Conservation (phyloP, 306 rosid genomes). For the Alnus glutinosa region DNA sequence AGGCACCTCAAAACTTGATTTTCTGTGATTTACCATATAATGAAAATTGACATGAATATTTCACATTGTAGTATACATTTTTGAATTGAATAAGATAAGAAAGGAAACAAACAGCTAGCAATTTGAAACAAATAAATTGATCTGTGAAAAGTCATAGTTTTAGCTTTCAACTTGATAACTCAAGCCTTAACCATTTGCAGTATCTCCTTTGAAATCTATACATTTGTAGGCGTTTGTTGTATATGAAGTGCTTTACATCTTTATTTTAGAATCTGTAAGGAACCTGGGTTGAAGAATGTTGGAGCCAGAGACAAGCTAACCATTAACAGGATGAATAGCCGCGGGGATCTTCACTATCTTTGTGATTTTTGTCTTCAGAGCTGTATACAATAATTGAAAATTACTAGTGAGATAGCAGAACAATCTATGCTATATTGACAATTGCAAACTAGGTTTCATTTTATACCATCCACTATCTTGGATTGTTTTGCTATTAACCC, state of each 20-base stretch:
- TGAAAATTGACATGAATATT: neutral
- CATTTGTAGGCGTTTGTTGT: neutral
- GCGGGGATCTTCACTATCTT: conserved; percentile 21
- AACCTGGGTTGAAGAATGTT: conserved; percentile 14
- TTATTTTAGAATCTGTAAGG: conserved; percentile 1
- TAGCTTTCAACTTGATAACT: neutral
- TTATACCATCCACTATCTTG: conserved; percentile 43
- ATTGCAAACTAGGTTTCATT: conserved; percentile 19
- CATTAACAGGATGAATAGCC: conserved; percentile 44
- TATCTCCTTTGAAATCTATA: neutral
- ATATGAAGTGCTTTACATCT: neutral
- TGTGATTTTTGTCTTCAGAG: conserved; percentile 30
- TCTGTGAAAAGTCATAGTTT: neutral
- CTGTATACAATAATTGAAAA: conserved; percentile 45
- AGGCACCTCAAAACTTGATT: neutral
- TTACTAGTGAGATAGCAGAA: conserved; percentile 25
- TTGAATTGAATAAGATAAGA: neutral
- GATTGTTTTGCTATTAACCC: conserved; percentile 13
- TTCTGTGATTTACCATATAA: neutral
- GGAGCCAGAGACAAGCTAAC: conserved; percentile 15
- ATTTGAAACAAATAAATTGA: neutral
- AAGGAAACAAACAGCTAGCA: neutral
- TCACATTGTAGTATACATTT: neutral
- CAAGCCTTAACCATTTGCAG: neutral
- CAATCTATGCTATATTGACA: conserved; percentile 13